phyloP scores from a whole-genome alignment of 768 basidiomycete genomes.

The Psilocybe azurescens region DNA sequence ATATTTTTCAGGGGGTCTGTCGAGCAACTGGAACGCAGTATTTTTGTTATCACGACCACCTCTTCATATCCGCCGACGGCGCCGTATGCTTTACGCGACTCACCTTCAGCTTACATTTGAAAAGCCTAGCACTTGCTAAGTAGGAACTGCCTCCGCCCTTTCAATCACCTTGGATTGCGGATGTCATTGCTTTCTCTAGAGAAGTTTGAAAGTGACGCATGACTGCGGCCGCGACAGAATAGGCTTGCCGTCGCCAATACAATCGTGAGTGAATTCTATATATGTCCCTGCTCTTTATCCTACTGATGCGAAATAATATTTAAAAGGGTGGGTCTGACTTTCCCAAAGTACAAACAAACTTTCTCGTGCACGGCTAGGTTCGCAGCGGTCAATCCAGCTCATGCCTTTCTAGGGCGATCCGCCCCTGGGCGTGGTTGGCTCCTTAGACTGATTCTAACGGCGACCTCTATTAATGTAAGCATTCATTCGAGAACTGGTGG shows the following conservation, averaged over 20 bases:
- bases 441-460: neutral
- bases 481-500: neutral
- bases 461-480: neutral
- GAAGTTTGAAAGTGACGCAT: too few species aligned
- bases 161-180: too few species aligned
- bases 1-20: neutral
- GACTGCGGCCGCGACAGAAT: neutral
- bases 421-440: neutral
- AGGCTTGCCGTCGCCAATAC: slow-evolving; percentile 3
- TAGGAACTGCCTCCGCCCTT: too few species aligned
- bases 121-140: too few species aligned
- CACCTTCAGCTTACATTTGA: neutral
- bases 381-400: neutral
- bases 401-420: neutral
- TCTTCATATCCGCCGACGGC: neutral
- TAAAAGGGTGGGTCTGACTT: neutral
- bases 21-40: neutral
- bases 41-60: neutral
- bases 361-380: neutral
- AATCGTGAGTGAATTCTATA: neutral
- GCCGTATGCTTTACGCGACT: neutral
- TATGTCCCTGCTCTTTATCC: neutral
- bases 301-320: neutral
- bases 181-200: too few species aligned
- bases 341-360: neutral